phyloP scores from a whole-genome alignment of 2,329 filamentous ascomycete genomes.

The Cladosporium colombiae region DNA sequence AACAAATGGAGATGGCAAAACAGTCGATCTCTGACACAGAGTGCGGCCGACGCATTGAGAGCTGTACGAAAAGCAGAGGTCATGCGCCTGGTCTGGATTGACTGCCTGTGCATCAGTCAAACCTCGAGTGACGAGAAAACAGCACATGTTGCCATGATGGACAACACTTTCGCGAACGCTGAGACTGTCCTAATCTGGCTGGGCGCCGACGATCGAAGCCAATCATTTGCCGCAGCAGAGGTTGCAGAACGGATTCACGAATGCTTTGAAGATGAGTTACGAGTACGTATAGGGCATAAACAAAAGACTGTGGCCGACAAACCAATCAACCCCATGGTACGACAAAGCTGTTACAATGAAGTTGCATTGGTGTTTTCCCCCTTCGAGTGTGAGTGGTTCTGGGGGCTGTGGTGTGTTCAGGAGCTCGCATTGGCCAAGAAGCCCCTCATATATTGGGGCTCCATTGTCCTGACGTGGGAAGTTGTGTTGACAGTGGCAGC shows the following conservation, averaged over 20 bases:
- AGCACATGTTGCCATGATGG: not conserved
- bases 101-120: not conserved
- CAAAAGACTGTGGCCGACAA: too few species aligned
- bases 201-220: not conserved
- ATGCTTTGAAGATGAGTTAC: not conserved
- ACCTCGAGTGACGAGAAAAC: not conserved
- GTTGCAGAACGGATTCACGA: not conserved
- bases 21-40: not conserved
- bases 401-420: not conserved
- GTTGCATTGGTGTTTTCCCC: not conserved
- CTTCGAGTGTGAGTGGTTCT: not conserved
- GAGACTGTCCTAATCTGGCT: not conserved
- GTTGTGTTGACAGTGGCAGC: not conserved
- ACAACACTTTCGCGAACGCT: not conserved
- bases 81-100: not conserved
- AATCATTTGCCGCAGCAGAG: not conserved
- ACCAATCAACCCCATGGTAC: too few species aligned
- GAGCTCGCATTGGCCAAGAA: not conserved
- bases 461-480: not conserved
- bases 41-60: not conserved
- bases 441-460: not conserved
- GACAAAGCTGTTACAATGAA: not conserved
- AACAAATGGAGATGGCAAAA: too few species aligned
- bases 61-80: not conserved
- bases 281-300: too few species aligned